phyloP scores from a whole-genome alignment of 2,329 filamentous ascomycete species.

The Colletotrichum shisoi region DNA sequence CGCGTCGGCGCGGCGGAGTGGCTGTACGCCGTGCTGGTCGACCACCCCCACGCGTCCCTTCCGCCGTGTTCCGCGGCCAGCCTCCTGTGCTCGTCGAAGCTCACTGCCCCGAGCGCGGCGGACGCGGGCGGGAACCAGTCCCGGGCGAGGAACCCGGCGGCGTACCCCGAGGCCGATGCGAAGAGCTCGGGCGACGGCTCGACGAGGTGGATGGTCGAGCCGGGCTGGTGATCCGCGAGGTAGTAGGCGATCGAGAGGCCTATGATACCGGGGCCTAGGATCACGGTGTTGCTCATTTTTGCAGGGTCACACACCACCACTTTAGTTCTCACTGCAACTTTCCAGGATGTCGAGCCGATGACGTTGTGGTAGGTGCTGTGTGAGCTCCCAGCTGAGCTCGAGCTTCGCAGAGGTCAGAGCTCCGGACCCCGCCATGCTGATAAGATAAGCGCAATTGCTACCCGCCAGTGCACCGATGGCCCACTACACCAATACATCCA shows the following conservation, averaged over 20 bases:
- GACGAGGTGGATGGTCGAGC: constrained; percentile 56
- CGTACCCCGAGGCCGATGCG: constrained; percentile 75
- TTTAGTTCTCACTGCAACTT: background rate
- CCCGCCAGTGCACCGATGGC: background rate
- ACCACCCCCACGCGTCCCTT: constrained; percentile 59
- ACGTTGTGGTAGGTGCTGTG: background rate
- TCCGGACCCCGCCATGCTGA: constrained; percentile 10
- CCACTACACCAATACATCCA: background rate
- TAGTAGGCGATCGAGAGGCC: constrained; percentile 77
- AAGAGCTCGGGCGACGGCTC: constrained; percentile 66
- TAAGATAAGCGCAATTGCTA: constrained; percentile 10
- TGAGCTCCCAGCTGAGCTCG: background rate
- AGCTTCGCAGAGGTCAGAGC: background rate
- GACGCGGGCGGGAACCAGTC: constrained; percentile 73
- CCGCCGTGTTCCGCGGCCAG: constrained; percentile 70
- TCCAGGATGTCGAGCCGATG: background rate
- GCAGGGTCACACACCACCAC: too few relatives aligned
- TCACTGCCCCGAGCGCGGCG: constrained; percentile 68
- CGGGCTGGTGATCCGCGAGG: constrained; percentile 61
- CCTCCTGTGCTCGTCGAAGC: constrained; percentile 71
- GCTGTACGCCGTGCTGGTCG: constrained; percentile 65
- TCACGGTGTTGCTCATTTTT: constrained; percentile 64
- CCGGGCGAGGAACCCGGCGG: constrained; percentile 75
- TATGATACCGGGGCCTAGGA: constrained; percentile 75
- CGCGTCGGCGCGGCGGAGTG: constrained; percentile 51